Evolutionary conservation across 2,329 filamentous ascomycete species (phyloP), one percentile per base, ranked within the genome.

Genomic region (Xylariaceae sp.): DNA sequence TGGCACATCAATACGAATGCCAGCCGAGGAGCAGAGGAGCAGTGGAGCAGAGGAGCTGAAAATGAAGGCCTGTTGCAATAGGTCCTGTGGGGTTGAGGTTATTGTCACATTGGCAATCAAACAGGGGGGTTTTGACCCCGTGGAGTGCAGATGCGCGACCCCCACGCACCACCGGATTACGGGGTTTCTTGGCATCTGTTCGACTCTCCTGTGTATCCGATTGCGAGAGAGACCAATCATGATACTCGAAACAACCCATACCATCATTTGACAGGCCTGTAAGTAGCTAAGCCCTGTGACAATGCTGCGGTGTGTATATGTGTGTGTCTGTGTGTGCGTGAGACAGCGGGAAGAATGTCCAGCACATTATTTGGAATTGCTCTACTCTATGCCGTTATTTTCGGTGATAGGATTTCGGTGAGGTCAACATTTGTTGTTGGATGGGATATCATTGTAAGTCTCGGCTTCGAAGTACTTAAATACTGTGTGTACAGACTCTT

Each of bases 121-220:
- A 58, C 63, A 63, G 55, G 60, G 51, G 57, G 50, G 42, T 62
- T 64, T 57, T 50, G 57, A 66, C 64, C 63, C 65, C 65, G 57
- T 65, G 58, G 56, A 61, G 59, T 51, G 57, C 52, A 50, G 50
- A 27, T 40, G 48, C 42, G 39, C 40, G 58, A 58, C 60, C 60
- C 60, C 60, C 60, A 63, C 59, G 57, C 53, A 32, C 42, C 20
- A 26, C 53, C 48, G 56, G 57, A 53, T 52, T 57, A 57, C 48
- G 50, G 55, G 45, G 50, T 57, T 43, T 50, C 53, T 59, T 54
- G 50, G 57, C 47, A 41, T 27, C 30, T 13, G 20, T 48, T 51
- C 55, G 55, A 43, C 55, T 42, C 33, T 29, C 23, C 39, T 43
- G 29, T 26, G 33, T 43, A 53, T 47, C n/a, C n/a, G n/a, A n/a